phyloP scores from a whole-genome alignment of 768 basidiomycete genomes.

The Termitomyces bulborhizus region DNA sequence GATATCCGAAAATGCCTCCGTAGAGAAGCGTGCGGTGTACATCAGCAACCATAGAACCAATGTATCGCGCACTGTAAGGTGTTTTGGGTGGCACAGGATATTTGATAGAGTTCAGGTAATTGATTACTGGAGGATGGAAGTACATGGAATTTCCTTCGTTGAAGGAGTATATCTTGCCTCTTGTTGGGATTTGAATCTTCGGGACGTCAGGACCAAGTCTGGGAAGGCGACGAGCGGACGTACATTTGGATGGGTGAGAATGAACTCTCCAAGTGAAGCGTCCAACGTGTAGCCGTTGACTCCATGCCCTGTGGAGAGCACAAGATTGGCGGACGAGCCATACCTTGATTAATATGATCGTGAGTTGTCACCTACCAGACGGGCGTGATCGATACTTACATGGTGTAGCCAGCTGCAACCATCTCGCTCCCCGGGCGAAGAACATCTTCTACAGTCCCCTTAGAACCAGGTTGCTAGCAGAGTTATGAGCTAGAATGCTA shows the following conservation, averaged over 20 bases:
- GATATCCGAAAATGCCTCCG: slow-evolving; percentile 98
- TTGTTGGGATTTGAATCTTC: slow-evolving; percentile 85
- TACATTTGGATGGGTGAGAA: slow-evolving; percentile 95
- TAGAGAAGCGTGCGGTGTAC: slow-evolving; percentile 95
- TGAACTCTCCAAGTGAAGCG: slow-evolving; percentile 93
- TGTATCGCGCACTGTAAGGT: slow-evolving; percentile 90
- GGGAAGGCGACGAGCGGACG: slow-evolving; percentile 14
- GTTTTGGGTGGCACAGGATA: slow-evolving; percentile 71
- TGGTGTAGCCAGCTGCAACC: slow-evolving; percentile 98
- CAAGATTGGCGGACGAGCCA: slow-evolving; percentile 94
- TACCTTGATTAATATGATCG: slow-evolving; percentile 32
- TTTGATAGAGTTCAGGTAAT: slow-evolving; percentile 90
- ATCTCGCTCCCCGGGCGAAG: slow-evolving; percentile 91
- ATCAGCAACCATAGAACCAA: slow-evolving; percentile 99
- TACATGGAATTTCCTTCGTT: slow-evolving; percentile 98
- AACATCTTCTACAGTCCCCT: slow-evolving; percentile 81
- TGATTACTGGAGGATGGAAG: slow-evolving; percentile 75
- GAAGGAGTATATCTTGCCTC: slow-evolving; percentile 99
- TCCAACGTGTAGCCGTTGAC: slow-evolving; percentile 99
- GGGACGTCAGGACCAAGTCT: slow-evolving; percentile 3
- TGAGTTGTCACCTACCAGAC: not conserved
- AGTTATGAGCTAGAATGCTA: not conserved
- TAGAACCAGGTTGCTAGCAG: slow-evolving; percentile 63
- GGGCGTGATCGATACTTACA: slow-evolving; percentile 44
- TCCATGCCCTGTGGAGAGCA: slow-evolving; percentile 90